These are phyloP conservation scores for Penicillium psychrofluorescens DNA, from an alignment of 495 filamentous ascomycete species.

Conservation along the genomic window DNA sequence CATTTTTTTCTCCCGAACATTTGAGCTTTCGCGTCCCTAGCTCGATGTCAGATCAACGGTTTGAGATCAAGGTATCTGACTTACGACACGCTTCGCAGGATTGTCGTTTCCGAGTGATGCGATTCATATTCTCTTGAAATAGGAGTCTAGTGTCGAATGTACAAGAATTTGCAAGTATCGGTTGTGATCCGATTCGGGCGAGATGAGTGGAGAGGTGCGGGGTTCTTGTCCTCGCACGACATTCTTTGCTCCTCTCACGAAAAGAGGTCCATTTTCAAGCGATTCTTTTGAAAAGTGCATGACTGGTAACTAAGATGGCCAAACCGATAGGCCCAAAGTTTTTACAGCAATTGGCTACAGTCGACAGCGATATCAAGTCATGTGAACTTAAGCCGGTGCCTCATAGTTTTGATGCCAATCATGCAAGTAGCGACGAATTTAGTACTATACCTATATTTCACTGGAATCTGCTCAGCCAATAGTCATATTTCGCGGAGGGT, in stretches of 20 bases:
- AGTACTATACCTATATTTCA: too few relatives aligned
- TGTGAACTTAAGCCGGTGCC: too few relatives aligned
- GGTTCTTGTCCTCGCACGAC: too few relatives aligned
- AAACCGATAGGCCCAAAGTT: not conserved
- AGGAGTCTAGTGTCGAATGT: not conserved
- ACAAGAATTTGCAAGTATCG: slow-evolving; percentile 1
- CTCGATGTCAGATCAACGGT: not conserved
- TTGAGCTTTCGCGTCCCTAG: slow-evolving; percentile 19
- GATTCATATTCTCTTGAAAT: slow-evolving; percentile 8
- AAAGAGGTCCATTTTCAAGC: too few relatives aligned
- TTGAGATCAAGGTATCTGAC: not conserved
- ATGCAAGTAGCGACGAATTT: too few relatives aligned
- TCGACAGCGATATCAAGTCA: too few relatives aligned
- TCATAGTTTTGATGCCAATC: too few relatives aligned
- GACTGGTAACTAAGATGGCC: not conserved
- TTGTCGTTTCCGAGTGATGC: slow-evolving; percentile 13
- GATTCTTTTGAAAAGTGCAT: too few relatives aligned
- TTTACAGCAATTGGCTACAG: too few relatives aligned
- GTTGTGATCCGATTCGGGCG: slow-evolving; percentile 12
- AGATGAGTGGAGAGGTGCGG: slow-evolving; percentile 3
- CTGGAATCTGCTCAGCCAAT: not conserved
- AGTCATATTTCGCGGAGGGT: too few relatives aligned
- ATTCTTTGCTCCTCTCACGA: too few relatives aligned
- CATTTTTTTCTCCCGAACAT: slow-evolving; percentile 21
- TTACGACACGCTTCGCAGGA: slow-evolving; percentile 17